A percentile compares a stretch with the other conserved stretches of the same genome.
These are phyloP conservation scores for Hypoxylon sp. DNA, from an alignment of 2,329 filamentous ascomycete species.

Conservation along the genomic window DNA sequence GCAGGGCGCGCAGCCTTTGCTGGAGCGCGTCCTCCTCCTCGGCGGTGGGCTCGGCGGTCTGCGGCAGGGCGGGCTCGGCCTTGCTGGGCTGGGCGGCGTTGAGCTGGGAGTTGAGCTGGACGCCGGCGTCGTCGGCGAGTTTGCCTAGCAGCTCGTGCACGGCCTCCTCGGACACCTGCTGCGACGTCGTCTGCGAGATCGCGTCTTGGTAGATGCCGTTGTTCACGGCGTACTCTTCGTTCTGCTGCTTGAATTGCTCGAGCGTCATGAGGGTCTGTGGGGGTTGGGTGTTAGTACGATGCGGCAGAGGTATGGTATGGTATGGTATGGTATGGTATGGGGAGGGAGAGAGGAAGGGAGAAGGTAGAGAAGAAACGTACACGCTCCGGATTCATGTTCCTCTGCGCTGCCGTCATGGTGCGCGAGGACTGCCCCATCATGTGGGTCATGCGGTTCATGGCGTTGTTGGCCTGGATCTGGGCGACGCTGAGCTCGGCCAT, in stretches of 20 bases:
- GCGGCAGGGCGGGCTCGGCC: conserved; percentile 66
- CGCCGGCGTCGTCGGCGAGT: conserved; percentile 88
- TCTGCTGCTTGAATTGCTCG: conserved; percentile 73
- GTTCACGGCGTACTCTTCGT: conserved; percentile 75
- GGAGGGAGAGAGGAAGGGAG: background rate
- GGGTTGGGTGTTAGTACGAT: background rate
- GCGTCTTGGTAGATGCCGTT: conserved; percentile 88
- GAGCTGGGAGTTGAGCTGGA: conserved; percentile 85
- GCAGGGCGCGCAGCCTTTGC: conserved; percentile 69
- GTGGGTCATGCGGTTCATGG: conserved; percentile 75
- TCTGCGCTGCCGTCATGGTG: conserved; percentile 72
- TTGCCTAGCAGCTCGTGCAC: conserved; percentile 89
- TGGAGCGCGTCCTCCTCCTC: conserved; percentile 84
- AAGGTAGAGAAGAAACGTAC: conserved; percentile 51
- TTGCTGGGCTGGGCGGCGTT: conserved; percentile 68
- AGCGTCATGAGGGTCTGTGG: conserved; percentile 69
- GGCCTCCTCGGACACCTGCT: conserved; percentile 83
- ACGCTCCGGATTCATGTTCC: conserved; percentile 71
- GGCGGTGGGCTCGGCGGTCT: conserved; percentile 76
- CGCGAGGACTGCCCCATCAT: conserved; percentile 74
- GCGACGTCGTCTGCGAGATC: conserved; percentile 81
- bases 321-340: too few relatives aligned
- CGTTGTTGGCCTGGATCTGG: conserved; percentile 75
- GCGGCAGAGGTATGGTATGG: background rate
- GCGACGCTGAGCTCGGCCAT: conserved; percentile 73